A percentile compares a stretch with the other conserved stretches of the same genome.
phyloP scores from a whole-genome alignment of 75 land plant genomes.

The Picea glauca region DNA sequence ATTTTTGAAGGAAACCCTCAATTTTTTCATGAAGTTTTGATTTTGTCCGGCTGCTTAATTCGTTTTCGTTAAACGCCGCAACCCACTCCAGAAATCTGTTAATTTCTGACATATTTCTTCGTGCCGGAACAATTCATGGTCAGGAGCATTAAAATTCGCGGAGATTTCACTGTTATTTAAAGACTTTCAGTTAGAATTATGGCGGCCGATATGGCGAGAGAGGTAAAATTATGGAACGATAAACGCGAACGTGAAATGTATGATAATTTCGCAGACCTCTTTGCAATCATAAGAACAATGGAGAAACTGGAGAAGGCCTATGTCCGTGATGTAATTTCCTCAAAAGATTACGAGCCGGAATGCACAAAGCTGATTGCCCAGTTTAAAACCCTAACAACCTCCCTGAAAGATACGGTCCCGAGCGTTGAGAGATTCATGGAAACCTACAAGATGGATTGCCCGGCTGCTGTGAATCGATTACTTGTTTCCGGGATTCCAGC shows the following conservation, averaged over 20 bases:
- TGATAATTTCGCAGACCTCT: constrained; percentile 91
- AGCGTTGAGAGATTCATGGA: constrained; percentile 86
- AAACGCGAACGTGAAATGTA: constrained; percentile 95
- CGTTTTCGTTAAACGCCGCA: too few relatives aligned
- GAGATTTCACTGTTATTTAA: too few relatives aligned
- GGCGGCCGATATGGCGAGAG: constrained; percentile 29
- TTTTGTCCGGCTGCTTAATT: too few relatives aligned
- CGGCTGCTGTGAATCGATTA: constrained; percentile 84
- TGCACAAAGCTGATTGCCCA: constrained; percentile 93
- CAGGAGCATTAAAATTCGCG: too few relatives aligned
- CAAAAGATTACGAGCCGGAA: constrained; percentile 77
- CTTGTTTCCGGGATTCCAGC: constrained; percentile 89
- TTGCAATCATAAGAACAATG: constrained; percentile 87
- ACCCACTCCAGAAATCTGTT: too few relatives aligned
- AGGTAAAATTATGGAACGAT: constrained; percentile 91
- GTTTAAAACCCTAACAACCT: constrained; percentile 76
- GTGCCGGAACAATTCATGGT: too few relatives aligned
- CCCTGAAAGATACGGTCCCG: constrained; percentile 73
- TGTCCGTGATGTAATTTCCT: constrained; percentile 73
- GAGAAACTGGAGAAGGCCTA: constrained; percentile 97
- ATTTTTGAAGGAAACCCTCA: too few relatives aligned
- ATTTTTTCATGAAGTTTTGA: too few relatives aligned
- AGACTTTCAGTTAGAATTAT: neutral
- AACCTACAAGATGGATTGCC: constrained; percentile 90
- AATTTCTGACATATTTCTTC: too few relatives aligned